Evolutionary conservation across 768 basidiomycete species (phyloP).

Genomic region (Lactarius trivialis): DNA sequence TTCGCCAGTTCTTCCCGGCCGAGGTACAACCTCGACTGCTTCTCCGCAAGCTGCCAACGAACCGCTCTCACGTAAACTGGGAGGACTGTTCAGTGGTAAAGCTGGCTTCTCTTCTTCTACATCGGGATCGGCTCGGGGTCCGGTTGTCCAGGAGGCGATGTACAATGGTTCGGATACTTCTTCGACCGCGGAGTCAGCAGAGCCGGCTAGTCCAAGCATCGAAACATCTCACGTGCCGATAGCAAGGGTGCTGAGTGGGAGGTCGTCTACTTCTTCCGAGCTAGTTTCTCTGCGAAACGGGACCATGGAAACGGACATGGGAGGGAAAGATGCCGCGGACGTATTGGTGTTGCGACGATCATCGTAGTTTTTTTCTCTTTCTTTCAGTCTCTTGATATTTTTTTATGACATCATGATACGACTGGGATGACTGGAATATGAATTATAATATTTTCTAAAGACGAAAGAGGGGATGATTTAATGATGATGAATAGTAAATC

Average conservation of each 20-base stretch:
- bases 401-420: neutral
- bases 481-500: neutral
- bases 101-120: constrained; percentile 45
- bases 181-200: constrained; percentile 40
- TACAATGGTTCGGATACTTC: constrained; percentile 54
- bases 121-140: constrained; percentile 29
- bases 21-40: constrained; percentile 4
- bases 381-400: neutral
- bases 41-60: constrained; percentile 10
- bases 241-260: constrained; percentile 8
- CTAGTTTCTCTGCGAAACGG: neutral
- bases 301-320: neutral
- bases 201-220: constrained; percentile 48
- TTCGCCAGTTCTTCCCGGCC: constrained; percentile 10
- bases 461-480: neutral
- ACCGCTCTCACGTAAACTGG: constrained; percentile 45
- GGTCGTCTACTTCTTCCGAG: constrained; percentile 10
- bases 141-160: constrained; percentile 34
- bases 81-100: constrained; percentile 62
- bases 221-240: constrained; percentile 10
- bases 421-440: neutral
- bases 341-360: constrained; percentile 6
- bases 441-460: neutral
- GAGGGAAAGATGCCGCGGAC: neutral
- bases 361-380: neutral